These are phyloP conservation scores for Saccharum spontaneum DNA, from an alignment of 176 grass and related monocot species.

Conservation along the genomic window DNA sequence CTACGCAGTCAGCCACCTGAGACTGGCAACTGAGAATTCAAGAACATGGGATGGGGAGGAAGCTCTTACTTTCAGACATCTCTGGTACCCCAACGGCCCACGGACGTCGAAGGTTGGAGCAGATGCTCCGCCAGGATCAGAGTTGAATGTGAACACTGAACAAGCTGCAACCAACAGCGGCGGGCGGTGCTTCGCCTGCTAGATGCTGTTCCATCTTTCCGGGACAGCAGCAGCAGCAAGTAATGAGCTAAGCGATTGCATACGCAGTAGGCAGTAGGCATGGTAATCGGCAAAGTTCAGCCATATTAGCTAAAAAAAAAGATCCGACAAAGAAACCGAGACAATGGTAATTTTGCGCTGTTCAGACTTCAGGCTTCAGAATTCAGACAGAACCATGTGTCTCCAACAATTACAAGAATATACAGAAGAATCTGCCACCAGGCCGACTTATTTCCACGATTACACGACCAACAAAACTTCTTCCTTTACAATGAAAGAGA, in stretches of 20 bases:
- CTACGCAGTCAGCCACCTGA: not conserved
- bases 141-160: not conserved
- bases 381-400: not conserved
- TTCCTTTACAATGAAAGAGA: not conserved
- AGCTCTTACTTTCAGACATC: not conserved
- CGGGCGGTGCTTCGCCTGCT: too few species aligned
- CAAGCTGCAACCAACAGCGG: too few species aligned
- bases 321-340: not conserved
- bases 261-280: too few species aligned
- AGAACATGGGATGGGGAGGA: not conserved
- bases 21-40: not conserved
- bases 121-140: too few species aligned
- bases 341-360: not conserved
- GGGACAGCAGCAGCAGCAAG: not conserved
- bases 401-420: slow-evolving; percentile 11
- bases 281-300: too few species aligned
- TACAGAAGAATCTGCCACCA: slow-evolving; percentile 26
- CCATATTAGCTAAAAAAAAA: too few species aligned
- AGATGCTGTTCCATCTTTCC: not conserved
- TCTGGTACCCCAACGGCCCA: too few species aligned
- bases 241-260: too few species aligned
- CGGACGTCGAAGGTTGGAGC: too few species aligned
- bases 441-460: slow-evolving; percentile 36
- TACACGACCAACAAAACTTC: not conserved
- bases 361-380: slow-evolving; percentile 19